A percentile compares a stretch with the other conserved stretches of the same genome.
These are phyloP conservation scores for Anacardium occidentale DNA, from an alignment of 345 rosid genomes.

Conservation along the genomic window DNA sequence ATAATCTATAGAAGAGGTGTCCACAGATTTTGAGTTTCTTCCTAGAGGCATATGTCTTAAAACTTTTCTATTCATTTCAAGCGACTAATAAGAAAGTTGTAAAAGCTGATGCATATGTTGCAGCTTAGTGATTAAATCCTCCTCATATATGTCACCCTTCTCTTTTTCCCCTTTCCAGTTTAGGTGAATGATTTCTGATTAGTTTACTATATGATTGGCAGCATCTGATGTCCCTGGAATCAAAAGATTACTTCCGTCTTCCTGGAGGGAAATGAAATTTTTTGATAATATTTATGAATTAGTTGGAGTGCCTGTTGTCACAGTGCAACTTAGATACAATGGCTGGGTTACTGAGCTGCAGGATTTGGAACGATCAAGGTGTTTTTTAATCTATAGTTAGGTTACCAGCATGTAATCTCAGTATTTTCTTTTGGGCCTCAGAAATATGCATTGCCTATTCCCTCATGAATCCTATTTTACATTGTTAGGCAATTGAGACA, in stretches of 20 bases:
- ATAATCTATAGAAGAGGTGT: too few relatives aligned
- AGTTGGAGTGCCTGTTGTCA: constrained; percentile 89
- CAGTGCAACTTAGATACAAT: constrained; percentile 90
- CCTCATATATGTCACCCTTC: not conserved
- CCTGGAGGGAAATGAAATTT: constrained; percentile 77
- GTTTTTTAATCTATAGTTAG: constrained; percentile 4
- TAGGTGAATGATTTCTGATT: not conserved
- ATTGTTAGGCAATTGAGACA: constrained; percentile 65
- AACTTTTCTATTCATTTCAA: constrained; percentile 40
- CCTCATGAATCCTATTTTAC: constrained; percentile 10
- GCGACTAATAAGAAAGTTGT: constrained; percentile 76
- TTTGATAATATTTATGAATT: constrained; percentile 80
- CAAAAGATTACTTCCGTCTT: constrained; percentile 76
- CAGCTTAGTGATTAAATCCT: constrained; percentile 39
- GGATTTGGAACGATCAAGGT: constrained; percentile 85
- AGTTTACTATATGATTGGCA: constrained; percentile 28
- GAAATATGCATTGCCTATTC: not conserved
- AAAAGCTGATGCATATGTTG: constrained; percentile 96
- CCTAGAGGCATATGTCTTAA: not conserved
- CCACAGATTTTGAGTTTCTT: not conserved
- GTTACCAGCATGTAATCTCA: constrained; percentile 2
- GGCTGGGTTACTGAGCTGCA: constrained; percentile 96
- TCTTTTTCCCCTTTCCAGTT: not conserved
- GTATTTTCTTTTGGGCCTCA: not conserved
- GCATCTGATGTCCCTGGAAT: constrained; percentile 98